These are phyloP conservation scores for Volvox reticuliferus DNA, from an alignment of 139 green algal species.

Conservation along the genomic window DNA sequence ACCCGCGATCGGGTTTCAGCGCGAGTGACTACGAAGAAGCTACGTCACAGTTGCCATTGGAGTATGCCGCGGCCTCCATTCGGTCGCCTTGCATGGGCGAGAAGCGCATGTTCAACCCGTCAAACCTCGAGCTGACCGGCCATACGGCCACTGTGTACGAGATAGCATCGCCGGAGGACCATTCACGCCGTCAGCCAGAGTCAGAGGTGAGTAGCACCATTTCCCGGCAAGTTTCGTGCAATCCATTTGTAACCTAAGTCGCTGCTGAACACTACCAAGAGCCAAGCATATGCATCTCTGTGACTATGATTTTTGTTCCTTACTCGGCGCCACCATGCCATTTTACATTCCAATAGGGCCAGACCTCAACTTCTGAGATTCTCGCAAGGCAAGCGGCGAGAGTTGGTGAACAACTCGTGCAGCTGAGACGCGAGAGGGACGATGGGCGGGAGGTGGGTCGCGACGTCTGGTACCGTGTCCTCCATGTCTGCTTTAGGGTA, in stretches of 20 bases:
- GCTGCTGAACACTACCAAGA: too few relatives aligned
- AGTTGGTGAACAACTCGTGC: background rate
- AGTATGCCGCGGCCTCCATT: background rate
- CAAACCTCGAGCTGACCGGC: background rate
- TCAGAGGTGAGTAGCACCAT: background rate
- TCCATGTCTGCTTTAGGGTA: too few relatives aligned
- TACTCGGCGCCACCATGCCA: background rate
- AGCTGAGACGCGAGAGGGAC: background rate
- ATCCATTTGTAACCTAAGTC: too few relatives aligned
- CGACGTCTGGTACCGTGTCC: background rate
- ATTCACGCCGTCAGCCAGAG: background rate
- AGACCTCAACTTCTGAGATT: conserved; percentile 18
- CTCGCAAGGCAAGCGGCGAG: background rate
- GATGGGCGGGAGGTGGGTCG: conserved; percentile 7
- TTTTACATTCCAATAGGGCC: background rate
- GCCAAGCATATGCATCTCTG: too few relatives aligned
- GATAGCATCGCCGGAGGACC: background rate
- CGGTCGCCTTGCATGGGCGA: background rate
- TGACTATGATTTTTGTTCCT: too few relatives aligned
- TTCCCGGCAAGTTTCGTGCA: too few relatives aligned
- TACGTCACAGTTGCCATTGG: background rate
- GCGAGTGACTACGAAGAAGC: background rate
- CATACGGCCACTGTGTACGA: background rate
- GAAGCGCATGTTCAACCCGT: background rate
- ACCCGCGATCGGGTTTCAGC: too few relatives aligned